Percentiles rank a stretch among this genome's conserved stretches.
phyloP scores from a whole-genome alignment of 2,329 filamentous ascomycete species.

The Scytalidium sp. region DNA sequence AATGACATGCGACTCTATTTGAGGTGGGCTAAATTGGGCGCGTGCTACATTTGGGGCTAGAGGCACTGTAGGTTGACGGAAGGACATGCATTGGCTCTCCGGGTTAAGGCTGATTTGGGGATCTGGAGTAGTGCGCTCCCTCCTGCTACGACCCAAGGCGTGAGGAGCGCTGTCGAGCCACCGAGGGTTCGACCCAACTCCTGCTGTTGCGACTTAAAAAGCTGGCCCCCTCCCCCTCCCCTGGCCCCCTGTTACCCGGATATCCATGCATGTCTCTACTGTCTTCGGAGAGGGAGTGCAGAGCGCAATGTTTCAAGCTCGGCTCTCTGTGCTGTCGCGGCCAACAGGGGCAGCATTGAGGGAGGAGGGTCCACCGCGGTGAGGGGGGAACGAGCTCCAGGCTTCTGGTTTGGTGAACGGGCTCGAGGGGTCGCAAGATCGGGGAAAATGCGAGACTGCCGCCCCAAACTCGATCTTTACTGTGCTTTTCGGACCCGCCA shows the following conservation, averaged over 20 bases:
- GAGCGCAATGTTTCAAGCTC: slow-evolving; percentile 2
- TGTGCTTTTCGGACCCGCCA: slow-evolving; percentile 6
- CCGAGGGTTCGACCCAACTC: not conserved
- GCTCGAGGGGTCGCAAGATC: not conserved
- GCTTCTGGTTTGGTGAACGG: not conserved
- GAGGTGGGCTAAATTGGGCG: slow-evolving; percentile 14
- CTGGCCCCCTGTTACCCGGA: slow-evolving; percentile 21
- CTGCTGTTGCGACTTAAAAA: slow-evolving; percentile 5
- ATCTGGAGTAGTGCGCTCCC: slow-evolving; percentile 9
- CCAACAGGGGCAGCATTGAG: slow-evolving; percentile 1
- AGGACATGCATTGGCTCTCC: slow-evolving; percentile 24
- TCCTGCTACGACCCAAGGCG: not conserved
- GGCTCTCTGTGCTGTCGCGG: not conserved
- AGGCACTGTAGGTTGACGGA: slow-evolving; percentile 25
- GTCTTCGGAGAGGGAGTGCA: slow-evolving; percentile 8
- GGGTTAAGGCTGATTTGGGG: slow-evolving; percentile 32
- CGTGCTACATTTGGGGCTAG: slow-evolving; percentile 13
- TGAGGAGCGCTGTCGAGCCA: not conserved
- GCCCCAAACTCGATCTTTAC: not conserved
- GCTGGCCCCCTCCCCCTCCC: slow-evolving; percentile 12
- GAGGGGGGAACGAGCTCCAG: not conserved
- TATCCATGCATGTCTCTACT: slow-evolving; percentile 16
- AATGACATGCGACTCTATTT: slow-evolving; percentile 16
- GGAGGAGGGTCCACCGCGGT: not conserved
- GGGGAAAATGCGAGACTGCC: not conserved